Conservation (phyloP, 306 rosid genomes). For the Mimosa bimucronata region DNA sequence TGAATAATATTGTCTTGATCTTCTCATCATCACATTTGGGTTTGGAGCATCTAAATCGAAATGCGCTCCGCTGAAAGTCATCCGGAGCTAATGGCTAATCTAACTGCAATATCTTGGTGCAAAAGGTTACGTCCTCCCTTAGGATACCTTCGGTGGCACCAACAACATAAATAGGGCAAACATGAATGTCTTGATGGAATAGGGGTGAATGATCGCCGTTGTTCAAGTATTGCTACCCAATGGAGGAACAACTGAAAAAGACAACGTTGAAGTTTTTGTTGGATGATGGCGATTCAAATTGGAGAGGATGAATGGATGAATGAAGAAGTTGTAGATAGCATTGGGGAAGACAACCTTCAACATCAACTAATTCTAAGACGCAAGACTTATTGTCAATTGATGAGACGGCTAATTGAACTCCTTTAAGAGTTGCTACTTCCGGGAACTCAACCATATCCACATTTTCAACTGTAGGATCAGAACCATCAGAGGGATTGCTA, state of each 20-base stretch:
- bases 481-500: neutral
- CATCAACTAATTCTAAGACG: neutral
- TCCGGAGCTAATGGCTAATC: fast-evolving
- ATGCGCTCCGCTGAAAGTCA: fast-evolving
- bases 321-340: neutral
- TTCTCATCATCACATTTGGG: neutral
- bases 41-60: neutral
- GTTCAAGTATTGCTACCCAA: neutral
- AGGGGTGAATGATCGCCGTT: neutral
- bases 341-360: neutral
- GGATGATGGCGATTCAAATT: neutral
- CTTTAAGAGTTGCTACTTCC: neutral
- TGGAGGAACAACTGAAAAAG: neutral
- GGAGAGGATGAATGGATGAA: constrained; percentile 14
- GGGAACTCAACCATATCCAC: constrained; percentile 1
- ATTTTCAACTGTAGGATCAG: neutral
- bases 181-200: neutral
- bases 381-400: neutral
- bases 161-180: constrained; percentile 7
- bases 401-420: neutral
- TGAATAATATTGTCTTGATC: neutral
- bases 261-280: neutral
- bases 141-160: fast-evolving
- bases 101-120: neutral
- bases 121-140: neutral